Evolutionary conservation across 805 yeast species (phyloP), one percentile per base, ranked within the genome.

Genomic region (Aciculoconidium aculeatum): DNA sequence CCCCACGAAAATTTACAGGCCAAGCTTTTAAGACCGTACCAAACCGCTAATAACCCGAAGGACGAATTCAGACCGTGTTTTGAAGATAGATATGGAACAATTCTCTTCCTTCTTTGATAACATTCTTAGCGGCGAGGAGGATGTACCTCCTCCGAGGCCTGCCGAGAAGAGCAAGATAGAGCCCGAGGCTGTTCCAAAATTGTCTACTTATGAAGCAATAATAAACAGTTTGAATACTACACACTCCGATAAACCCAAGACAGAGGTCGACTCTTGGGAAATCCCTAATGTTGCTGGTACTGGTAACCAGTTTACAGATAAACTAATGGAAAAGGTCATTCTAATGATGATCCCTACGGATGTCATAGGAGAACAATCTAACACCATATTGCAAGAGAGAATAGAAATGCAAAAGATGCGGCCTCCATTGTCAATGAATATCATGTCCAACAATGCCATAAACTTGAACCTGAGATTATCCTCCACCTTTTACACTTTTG

Each of bases 301-400:
- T 9, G 28, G 25, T 34, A n/a, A 37, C 47, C 32, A 49, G 40
- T 32, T 81, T 47, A 67, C 83, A 0, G 94, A 85, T 41, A 78
- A 77, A 32, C 53, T 85, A 31, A 70, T 85, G 40, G 95, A 86
- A 44, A 71, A 77, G 45, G 59, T 84, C 28, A 56, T 85, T 6
- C 62, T 76, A 13, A 74, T 83, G 77, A 80, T 87, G 1, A 60
- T 84, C 15, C 92, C 94, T 0, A 67, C 82, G 26, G 44, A 44
- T 21, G 41, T 37, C 10, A 63, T 74, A 3, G 69, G 70, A 11
- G 53, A 65, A 12, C 65, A 65, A 13, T 65, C 65, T 11, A 58
- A 53, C 11, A 46, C 50, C 19, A 42, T 64, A 4, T 52, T 79
- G 13, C 63, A 70, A 26, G 66, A 65, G 10, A 56, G 95, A 30